These are phyloP conservation scores for Mikania micrantha DNA, from an alignment of 129 eudicot genomes.

Conservation along the genomic window DNA sequence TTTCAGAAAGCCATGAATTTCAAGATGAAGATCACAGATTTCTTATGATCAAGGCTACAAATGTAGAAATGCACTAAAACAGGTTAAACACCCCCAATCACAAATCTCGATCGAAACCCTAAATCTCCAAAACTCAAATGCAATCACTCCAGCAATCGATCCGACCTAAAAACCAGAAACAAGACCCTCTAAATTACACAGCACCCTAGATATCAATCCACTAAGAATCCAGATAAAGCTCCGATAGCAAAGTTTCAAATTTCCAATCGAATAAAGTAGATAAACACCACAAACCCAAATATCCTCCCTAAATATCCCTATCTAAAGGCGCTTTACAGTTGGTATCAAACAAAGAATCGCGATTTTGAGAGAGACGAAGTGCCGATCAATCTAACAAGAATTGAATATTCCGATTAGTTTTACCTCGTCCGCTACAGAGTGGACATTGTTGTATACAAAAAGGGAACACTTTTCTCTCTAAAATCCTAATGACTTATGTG, in stretches of 20 bases:
- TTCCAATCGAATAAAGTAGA: slow-evolving; percentile 26
- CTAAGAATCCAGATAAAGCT: slow-evolving; percentile 21
- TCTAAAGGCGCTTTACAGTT: slow-evolving; percentile 29
- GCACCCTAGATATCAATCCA: slow-evolving; percentile 18
- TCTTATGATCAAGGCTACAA: slow-evolving; percentile 6
- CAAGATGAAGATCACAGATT: slow-evolving; percentile 15
- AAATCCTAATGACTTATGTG: slow-evolving; percentile 15
- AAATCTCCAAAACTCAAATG: slow-evolving; percentile 23
- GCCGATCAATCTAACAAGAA: slow-evolving; percentile 9
- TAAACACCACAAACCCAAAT: slow-evolving; percentile 6
- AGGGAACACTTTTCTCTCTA: slow-evolving; percentile 17
- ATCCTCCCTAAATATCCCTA: slow-evolving; percentile 13
- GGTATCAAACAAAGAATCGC: slow-evolving; percentile 5
- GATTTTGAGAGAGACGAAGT: background rate
- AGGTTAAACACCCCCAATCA: slow-evolving; percentile 31
- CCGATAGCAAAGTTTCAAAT: slow-evolving; percentile 17
- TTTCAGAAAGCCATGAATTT: background rate
- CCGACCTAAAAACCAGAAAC: slow-evolving; percentile 13
- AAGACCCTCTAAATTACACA: slow-evolving; percentile 7
- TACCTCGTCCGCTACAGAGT: slow-evolving; percentile 32
- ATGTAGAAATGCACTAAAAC: slow-evolving; percentile 11
- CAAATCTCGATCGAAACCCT: slow-evolving; percentile 45
- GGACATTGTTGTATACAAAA: slow-evolving; percentile 17
- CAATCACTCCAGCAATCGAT: slow-evolving; percentile 12
- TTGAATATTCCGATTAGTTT: slow-evolving; percentile 10